Evolutionary conservation across 2,329 filamentous ascomycete species (phyloP), one percentile per base, ranked within the genome.

Genomic region (Cucurbitaria berberidis): DNA sequence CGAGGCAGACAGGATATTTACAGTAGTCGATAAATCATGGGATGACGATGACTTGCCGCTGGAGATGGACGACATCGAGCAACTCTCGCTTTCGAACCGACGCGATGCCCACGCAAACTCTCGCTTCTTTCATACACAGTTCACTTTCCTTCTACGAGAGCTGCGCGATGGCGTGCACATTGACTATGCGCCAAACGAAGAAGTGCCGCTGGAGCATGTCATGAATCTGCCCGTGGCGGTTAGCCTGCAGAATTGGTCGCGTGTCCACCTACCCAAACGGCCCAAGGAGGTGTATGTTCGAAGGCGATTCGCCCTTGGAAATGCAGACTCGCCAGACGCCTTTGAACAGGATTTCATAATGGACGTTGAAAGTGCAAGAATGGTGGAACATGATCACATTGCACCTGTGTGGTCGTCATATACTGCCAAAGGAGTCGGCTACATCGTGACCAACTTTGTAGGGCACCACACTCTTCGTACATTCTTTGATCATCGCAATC

Each of bases 31-130:
- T 73, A 86, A 89, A 66, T 88, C 86, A 19, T 91, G 88, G 88
- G 87, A 89, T 62, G 89, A 93, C 66, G 82, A 85, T 47, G 89
- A 93, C 74, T 78, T 93, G 36, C 89, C 89, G 5, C 80, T 92
- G 42, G 79, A 85, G 4, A 77, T 84, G 47, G 86, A 89, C 45
- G 84, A 89, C 53, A 82, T 91, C 40, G 81, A 83, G 62, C 83
- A 83, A 41, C 81, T 91, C 16, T 80, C 82, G 26, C 77, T 91
- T 38, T 85, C 85, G 0, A 80, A 82, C 19, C 75, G 79, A 21
- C 82, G 80, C 44, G 84, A 90, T 68, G 82, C 86, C 52, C 82
- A 81, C 49, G 68, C 89, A n/a, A 86, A 89, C 63, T 83, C 79
- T 69, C 87, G 81, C 61, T 91, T 92, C 69, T 89, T 87, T 69